Base-by-base conservation (phyloP, 805 yeast genomes). In the Myxozyma sirexii region DNA sequence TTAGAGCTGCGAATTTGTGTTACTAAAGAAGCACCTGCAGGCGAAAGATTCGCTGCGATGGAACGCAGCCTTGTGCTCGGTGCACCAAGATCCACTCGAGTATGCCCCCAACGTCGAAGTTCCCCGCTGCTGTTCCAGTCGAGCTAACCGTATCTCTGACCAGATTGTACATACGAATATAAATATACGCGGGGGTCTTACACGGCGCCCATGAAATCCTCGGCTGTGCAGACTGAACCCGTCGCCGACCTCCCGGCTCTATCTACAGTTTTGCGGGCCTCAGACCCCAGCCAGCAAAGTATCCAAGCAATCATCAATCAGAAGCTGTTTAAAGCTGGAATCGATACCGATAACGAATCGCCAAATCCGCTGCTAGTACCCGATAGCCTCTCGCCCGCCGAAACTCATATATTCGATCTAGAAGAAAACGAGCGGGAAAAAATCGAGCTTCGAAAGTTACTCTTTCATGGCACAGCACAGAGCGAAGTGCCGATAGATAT, bases 131-230 rank as follows among this genome's bases (percentile, higher is more conserved):
- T n/a, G n/a, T 24, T 23, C 4, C 26, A 15, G 12, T 13, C 26
- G 19, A 13, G 6, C 44, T 27, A 17, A 39, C 48, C 13, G 6
- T 17, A 38, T 24, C 12, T 17, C 19, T 8, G 17, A 10, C 31
- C 31, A 54, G 64, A 48, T n/a, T 60, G 64, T 29, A 57, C 56
- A 4, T 60, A 59, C 49, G 41, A 52, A 13, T 31, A 42, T 15
- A 59, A 59, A 31, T 60, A 60, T 31, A 60, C 63, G 19, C 55
- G 64, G 4, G 64, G 64, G 5, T 8, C 53, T 13, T 47, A 23
- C 42, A 58, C 47, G 15, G 31, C 37, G 8, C 64, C 64, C 13
- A 29, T 43, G 50, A 17, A 50, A 13, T 54, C 62, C 3, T 33
- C 55, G 7, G 62, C 55, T 19, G 43, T 52, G 37, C 59, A 56